Base-by-base conservation (phyloP, 2,329 filamentous ascomycete species). In the Fusarium secorum region DNA sequence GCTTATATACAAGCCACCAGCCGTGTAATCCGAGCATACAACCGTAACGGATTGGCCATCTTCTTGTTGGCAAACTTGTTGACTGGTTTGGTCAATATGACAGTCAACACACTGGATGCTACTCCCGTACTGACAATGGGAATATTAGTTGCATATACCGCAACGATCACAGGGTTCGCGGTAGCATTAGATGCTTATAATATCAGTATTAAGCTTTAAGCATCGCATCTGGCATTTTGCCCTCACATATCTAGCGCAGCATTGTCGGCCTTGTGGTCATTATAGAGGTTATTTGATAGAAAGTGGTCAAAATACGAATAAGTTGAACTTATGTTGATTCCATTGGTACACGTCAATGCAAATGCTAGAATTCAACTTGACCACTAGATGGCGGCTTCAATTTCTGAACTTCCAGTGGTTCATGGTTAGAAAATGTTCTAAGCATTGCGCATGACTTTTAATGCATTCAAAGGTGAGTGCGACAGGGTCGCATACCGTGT, bases 41-140 rank as follows among this genome's bases (percentile, higher is more conserved):
- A 99, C 78, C 88, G 92, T 58, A 98, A 98, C 75, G 95, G 96
- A 0, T 83, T 99, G 49, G 89, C 89, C 1, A 81, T 98, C 2
- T 99, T 99, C 78, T 81, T 99, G 64, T 77, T 95, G 39, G 95
- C 96, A 5, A 99, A 99, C 78, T 81, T 99, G 49, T 81, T 97
- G 68, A 99, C 96, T 1, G 96, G 96, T 0, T 78, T 94, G 20
- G 91, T 98, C 58, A 99, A 99, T 79, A 85, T 99, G 85, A 93
- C 90, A 7, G 81, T 98, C 59, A 90, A 91, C 41, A 99, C 96
- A 5, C 81, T 98, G 71, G 87, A 95, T 78, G 89, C 92, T 70
- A 85, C 85, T 8, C 87, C 88, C 13, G 75, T 86, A 6, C 79
- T 83, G 60, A 89, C 94, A 0, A 93, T 97, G 89, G 90, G 80